A percentile compares a stretch with the other conserved stretches of the same genome.
Conservation (phyloP, 495 filamentous ascomycete genomes). For the Neurospora sp. region DNA sequence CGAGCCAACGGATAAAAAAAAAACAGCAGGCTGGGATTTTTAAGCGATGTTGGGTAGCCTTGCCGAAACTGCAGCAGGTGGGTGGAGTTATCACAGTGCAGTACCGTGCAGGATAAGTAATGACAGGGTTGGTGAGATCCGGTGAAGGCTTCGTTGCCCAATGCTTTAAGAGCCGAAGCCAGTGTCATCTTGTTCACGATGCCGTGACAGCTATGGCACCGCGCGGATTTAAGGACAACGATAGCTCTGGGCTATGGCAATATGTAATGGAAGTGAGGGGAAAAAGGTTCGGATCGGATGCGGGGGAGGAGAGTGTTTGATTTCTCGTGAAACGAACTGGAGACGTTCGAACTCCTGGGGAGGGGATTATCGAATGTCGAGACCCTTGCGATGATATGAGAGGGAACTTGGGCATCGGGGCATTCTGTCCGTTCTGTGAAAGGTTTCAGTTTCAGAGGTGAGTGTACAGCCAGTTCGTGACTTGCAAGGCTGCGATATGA, state of each 20-base stretch:
- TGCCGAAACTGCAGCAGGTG: background rate
- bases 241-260: background rate
- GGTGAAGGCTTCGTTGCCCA: background rate
- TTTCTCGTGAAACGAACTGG: background rate
- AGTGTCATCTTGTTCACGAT: background rate
- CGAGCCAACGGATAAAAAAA: background rate
- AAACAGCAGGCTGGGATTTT: background rate
- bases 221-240: background rate
- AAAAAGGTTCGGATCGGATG: background rate
- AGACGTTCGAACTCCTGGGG: background rate
- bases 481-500: background rate
- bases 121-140: background rate
- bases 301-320: background rate
- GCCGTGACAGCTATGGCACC: background rate
- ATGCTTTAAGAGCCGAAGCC: background rate
- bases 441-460: background rate
- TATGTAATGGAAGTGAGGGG: background rate
- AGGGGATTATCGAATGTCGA: background rate
- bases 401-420: background rate
- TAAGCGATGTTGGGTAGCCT: background rate
- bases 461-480: background rate
- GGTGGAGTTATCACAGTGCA: background rate
- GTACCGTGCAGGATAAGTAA: background rate
- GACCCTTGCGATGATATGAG: background rate
- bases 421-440: background rate